Conservation (phyloP, 306 rosid species). For the Amphicarpaea edgeworthii region DNA sequence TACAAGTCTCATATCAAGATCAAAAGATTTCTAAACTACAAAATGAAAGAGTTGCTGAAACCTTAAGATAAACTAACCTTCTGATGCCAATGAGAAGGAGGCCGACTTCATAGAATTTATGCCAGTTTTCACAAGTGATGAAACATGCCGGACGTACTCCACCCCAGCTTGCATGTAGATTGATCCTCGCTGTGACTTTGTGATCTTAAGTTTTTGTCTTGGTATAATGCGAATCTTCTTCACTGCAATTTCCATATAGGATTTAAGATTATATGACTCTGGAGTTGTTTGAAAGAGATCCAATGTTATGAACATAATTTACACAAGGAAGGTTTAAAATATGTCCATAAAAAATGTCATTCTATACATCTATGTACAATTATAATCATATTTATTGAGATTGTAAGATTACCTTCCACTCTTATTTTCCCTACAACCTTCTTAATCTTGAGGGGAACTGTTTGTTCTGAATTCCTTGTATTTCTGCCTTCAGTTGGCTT, state of each 20-base stretch:
- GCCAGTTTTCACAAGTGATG: slow-evolving; percentile 77
- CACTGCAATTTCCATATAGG: slow-evolving; percentile 61
- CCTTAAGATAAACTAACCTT: slow-evolving; percentile 68
- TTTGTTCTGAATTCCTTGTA: slow-evolving; percentile 66
- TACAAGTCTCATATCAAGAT: slow-evolving; percentile 17
- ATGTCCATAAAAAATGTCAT: background rate
- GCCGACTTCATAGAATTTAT: slow-evolving; percentile 70
- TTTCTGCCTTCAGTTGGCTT: slow-evolving; percentile 64
- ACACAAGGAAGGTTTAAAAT: background rate
- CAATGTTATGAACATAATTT: slow-evolving; percentile 10
- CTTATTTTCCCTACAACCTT: slow-evolving; percentile 87
- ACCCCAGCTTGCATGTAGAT: slow-evolving; percentile 81
- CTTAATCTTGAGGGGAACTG: slow-evolving; percentile 62
- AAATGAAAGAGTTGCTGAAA: slow-evolving; percentile 32
- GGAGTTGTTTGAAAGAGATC: slow-evolving; percentile 29
- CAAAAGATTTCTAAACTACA: slow-evolving; percentile 19
- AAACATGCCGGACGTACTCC: slow-evolving; percentile 77
- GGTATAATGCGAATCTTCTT: slow-evolving; percentile 84
- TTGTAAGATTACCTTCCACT: slow-evolving; percentile 78
- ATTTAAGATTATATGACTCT: slow-evolving; percentile 32
- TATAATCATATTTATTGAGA: slow-evolving; percentile 9
- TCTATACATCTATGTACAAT: background rate
- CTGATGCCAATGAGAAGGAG: slow-evolving; percentile 56
- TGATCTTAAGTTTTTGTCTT: slow-evolving; percentile 72
- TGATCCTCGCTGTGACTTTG: slow-evolving; percentile 83